Percentiles rank a stretch among this genome's conserved stretches.
Evolutionary conservation across 805 yeast genomes (phyloP).

Genomic region (Jamesozyma spencerorum): DNA sequence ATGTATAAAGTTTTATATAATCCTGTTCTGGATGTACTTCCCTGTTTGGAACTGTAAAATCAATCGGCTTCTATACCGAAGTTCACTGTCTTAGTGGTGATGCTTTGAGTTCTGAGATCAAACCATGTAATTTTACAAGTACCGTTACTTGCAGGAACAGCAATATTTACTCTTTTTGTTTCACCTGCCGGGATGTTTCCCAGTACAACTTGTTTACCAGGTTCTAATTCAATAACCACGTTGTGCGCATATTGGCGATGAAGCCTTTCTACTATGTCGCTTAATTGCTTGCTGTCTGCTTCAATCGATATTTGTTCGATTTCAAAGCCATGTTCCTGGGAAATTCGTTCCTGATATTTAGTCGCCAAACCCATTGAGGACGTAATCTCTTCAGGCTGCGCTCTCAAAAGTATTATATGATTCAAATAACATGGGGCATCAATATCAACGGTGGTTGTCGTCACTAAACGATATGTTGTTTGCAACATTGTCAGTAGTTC

Average conservation of each 20-base stretch:
- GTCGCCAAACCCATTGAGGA: neutral
- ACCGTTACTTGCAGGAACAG: neutral
- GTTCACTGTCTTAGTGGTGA: neutral
- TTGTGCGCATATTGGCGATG: slow-evolving; percentile 7
- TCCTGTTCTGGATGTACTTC: too few species aligned
- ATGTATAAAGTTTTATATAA: too few species aligned
- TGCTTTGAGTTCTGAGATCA: slow-evolving; percentile 3
- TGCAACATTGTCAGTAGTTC: slow-evolving; percentile 16
- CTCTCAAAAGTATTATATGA: neutral
- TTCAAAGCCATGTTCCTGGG: neutral
- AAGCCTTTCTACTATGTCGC: slow-evolving; percentile 4
- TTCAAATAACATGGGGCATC: neutral
- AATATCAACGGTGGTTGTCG: slow-evolving; percentile 2
- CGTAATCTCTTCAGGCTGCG: neutral
- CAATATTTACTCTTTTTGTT: slow-evolving; percentile 3
- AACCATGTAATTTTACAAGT: slow-evolving; percentile 11
- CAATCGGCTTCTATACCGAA: too few species aligned
- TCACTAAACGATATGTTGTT: slow-evolving; percentile 18
- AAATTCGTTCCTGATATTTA: neutral
- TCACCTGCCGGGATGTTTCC: slow-evolving; percentile 15
- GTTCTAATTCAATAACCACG: slow-evolving; percentile 6
- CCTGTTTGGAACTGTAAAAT: too few species aligned
- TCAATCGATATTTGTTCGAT: neutral
- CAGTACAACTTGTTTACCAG: slow-evolving; percentile 4
- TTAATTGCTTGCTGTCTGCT: neutral